phyloP scores from a whole-genome alignment of 805 yeast genomes.

The Zygosaccharomyces bailii region DNA sequence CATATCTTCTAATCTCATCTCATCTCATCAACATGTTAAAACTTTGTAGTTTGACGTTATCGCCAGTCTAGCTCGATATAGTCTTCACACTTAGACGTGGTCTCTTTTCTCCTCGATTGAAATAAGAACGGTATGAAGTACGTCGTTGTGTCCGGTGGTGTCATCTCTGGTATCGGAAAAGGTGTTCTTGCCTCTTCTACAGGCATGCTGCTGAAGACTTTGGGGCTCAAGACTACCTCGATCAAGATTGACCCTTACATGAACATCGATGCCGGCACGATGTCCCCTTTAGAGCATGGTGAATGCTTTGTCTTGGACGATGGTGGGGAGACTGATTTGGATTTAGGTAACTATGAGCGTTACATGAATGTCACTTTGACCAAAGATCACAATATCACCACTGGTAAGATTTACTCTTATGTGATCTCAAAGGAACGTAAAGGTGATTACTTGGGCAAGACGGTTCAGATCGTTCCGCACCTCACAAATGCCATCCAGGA shows the following conservation, averaged over 20 bases:
- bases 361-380: slow-evolving; percentile 92
- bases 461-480: slow-evolving; percentile 99
- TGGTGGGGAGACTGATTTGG: slow-evolving; percentile 99
- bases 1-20: slow-evolving; percentile 5
- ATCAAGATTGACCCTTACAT: slow-evolving; percentile 98
- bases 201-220: slow-evolving; percentile 87
- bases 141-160: slow-evolving; percentile 99
- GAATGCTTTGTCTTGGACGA: slow-evolving; percentile 97
- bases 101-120: background rate
- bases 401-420: slow-evolving; percentile 93
- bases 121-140: slow-evolving; percentile 65
- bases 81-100: background rate
- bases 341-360: slow-evolving; percentile 96
- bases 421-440: slow-evolving; percentile 93
- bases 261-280: slow-evolving; percentile 99
- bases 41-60: background rate
- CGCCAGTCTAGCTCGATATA: background rate
- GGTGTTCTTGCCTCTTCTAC: slow-evolving; percentile 98
- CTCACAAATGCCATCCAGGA: slow-evolving; percentile 96
- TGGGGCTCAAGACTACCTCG: slow-evolving; percentile 92
- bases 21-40: slow-evolving; percentile 10
- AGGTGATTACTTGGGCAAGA: slow-evolving; percentile 96
- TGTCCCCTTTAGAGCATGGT: slow-evolving; percentile 99
- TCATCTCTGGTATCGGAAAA: slow-evolving; percentile 97
- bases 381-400: slow-evolving; percentile 92